A percentile compares a stretch with the other conserved stretches of the same genome.
These are phyloP conservation scores for Dianthus caryophyllus DNA, from an alignment of 148 eudicot genomes.

Conservation along the genomic window DNA sequence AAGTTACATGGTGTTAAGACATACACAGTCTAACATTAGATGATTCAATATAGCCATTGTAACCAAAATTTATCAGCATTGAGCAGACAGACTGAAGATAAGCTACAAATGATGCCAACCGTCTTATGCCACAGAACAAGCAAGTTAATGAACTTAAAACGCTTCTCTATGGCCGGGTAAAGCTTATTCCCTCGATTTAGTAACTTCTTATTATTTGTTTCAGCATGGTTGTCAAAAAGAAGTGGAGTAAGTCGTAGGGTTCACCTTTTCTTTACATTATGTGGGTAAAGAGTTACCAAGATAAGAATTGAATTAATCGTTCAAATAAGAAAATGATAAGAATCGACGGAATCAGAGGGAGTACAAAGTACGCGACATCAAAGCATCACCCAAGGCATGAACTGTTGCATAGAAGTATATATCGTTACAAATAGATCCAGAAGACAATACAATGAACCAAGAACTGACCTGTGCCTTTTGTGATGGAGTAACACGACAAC, in stretches of 20 bases:
- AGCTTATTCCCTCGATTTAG: no score
- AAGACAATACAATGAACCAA: constrained; percentile 3
- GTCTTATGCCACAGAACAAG: not conserved
- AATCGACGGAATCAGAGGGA: no score
- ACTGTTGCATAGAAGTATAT: not conserved
- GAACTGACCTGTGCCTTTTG: constrained; percentile 91
- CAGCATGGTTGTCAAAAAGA: no score
- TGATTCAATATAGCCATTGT: not conserved
- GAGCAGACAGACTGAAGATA: not conserved
- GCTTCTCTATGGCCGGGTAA: not conserved
- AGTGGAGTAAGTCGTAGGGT: no score
- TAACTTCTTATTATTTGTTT: no score
- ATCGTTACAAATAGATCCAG: not conserved
- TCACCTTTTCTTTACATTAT: no score
- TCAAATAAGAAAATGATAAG: no score
- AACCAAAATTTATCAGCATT: not conserved
- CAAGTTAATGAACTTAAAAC: not conserved
- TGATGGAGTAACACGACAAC: constrained; percentile 98
- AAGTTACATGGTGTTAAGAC: not conserved
- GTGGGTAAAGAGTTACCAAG: no score
- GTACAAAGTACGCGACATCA: not conserved
- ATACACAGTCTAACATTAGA: not conserved
- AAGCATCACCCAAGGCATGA: not conserved
- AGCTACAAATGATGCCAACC: not conserved
- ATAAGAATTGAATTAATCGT: no score